These are phyloP conservation scores for Stromatinia cepivora DNA, from an alignment of 2,329 filamentous ascomycete genomes.

Conservation along the genomic window DNA sequence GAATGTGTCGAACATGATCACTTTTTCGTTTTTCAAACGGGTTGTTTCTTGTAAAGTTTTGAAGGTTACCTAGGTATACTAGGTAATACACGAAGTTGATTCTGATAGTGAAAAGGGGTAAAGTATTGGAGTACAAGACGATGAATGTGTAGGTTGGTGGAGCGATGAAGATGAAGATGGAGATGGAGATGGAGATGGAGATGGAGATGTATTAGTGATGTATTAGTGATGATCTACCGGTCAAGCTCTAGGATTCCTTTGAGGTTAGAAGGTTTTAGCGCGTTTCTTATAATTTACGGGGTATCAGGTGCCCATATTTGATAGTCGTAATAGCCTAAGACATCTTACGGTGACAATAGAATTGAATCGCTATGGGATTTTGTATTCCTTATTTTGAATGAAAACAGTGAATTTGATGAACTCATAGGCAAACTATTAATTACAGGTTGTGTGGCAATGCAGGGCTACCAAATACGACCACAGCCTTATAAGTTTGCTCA, in stretches of 20 bases:
- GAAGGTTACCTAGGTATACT: not conserved
- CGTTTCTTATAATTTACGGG: conserved; percentile 1
- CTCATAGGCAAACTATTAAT: no score
- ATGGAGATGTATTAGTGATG: not conserved
- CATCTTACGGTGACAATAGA: not conserved
- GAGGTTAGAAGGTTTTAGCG: not conserved
- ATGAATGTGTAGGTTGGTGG: conserved; percentile 5
- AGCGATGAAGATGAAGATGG: not conserved
- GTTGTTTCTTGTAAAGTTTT: not conserved
- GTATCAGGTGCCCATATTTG: not conserved
- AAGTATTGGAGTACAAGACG: not conserved
- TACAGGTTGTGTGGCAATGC: no score
- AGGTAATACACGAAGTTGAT: not conserved
- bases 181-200: not conserved
- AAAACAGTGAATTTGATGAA: not conserved
- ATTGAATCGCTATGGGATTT: not conserved
- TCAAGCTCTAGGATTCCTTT: conserved; percentile 4
- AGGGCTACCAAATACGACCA: not conserved
- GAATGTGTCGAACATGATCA: conserved; percentile 72
- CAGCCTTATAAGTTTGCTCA: not conserved
- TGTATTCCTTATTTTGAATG: not conserved
- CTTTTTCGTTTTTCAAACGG: not conserved
- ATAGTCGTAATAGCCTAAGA: not conserved
- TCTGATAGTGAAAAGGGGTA: not conserved
- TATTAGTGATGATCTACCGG: not conserved